These are phyloP conservation scores for Penicillium alfredii DNA, from an alignment of 495 filamentous ascomycete genomes.

Conservation along the genomic window DNA sequence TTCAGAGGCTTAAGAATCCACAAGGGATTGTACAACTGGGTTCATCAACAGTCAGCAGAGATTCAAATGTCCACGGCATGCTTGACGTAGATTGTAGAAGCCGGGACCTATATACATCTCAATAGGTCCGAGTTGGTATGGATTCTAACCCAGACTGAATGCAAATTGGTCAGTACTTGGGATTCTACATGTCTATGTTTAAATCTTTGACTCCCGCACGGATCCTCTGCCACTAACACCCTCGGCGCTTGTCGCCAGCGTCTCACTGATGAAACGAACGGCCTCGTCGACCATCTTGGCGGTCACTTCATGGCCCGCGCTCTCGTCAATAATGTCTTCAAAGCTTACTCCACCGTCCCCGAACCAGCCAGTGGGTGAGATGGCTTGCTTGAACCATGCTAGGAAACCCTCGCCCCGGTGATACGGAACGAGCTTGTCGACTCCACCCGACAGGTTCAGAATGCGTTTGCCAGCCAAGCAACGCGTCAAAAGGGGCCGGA, in stretches of 20 bases:
- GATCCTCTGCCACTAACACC: conserved; percentile 21
- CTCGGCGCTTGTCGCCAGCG: conserved; percentile 22
- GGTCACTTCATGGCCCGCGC: conserved; percentile 68
- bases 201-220: conserved; percentile 38
- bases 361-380: conserved; percentile 50
- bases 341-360: conserved; percentile 54
- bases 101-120: too few species aligned
- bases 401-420: conserved; percentile 62
- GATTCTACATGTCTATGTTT: conserved; percentile 4
- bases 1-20: too few species aligned
- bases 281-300: conserved; percentile 67
- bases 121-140: too few species aligned
- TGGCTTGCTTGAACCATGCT: conserved; percentile 58
- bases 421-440: conserved; percentile 84
- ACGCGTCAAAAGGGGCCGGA: conserved; percentile 38
- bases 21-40: too few species aligned
- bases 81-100: too few species aligned
- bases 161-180: too few species aligned
- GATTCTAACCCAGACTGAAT: too few species aligned
- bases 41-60: too few species aligned
- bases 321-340: conserved; percentile 67
- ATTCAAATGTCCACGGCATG: too few species aligned
- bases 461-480: conserved; percentile 67
- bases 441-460: conserved; percentile 66
- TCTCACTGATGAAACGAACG: conserved; percentile 56